These are phyloP conservation scores for Penicillium sp. DNA, from an alignment of 2,329 filamentous ascomycete genomes.

Conservation along the genomic window DNA sequence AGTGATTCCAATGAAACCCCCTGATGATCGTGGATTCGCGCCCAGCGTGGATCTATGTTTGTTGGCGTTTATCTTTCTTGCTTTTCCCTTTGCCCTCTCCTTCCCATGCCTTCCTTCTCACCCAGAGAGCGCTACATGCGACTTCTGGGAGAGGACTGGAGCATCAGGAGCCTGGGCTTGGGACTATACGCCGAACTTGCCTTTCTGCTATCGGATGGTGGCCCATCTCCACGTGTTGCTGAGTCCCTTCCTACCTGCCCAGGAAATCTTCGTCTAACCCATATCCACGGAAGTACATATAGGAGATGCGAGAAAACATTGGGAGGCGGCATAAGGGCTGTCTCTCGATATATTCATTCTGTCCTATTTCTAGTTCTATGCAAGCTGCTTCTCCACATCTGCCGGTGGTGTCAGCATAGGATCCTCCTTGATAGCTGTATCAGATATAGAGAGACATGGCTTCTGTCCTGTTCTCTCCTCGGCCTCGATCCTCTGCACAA, in stretches of 20 bases:
- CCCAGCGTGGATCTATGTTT: slow-evolving; percentile 9
- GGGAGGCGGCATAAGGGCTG: background rate
- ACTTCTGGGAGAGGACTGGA: slow-evolving; percentile 35
- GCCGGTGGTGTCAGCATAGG: slow-evolving; percentile 33
- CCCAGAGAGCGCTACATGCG: slow-evolving; percentile 37
- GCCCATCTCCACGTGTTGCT: background rate
- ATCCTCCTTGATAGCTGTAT: slow-evolving; percentile 2
- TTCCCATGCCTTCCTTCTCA: slow-evolving; percentile 34
- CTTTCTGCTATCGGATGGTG: background rate
- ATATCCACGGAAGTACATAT: background rate
- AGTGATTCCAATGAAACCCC: slow-evolving; percentile 9
- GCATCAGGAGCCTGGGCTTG: background rate
- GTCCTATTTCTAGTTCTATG: slow-evolving; percentile 10
- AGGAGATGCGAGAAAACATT: background rate
- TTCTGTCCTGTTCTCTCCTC: slow-evolving; percentile 11
- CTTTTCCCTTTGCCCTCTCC: slow-evolving; percentile 16
- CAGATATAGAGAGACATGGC: slow-evolving; percentile 1
- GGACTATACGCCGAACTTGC: background rate
- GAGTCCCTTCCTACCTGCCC: background rate
- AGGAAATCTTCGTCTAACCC: background rate
- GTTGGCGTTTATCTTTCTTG: slow-evolving; percentile 15
- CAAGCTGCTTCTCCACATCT: slow-evolving; percentile 29
- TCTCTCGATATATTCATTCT: background rate
- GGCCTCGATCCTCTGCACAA: slow-evolving; percentile 9
- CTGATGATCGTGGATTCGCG: slow-evolving; percentile 10